Percentiles rank a stretch among this genome's conserved stretches.
These are phyloP conservation scores for Aureobasidium sp. DNA, from an alignment of 2,329 filamentous ascomycete species.

Conservation along the genomic window DNA sequence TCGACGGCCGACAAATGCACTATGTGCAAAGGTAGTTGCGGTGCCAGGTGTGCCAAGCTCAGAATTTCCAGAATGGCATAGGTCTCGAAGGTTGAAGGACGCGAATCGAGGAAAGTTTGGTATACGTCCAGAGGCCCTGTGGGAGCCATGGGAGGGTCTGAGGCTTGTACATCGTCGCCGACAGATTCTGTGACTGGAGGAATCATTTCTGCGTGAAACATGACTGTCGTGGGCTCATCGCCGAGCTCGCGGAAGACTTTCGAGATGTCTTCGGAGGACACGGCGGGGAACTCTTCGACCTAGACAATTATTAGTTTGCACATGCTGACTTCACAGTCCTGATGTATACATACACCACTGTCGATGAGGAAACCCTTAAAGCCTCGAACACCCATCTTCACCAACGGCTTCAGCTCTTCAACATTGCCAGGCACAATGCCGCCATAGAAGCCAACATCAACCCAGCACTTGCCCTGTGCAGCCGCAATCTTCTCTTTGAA, in stretches of 20 bases:
- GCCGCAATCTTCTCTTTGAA: conserved; percentile 80
- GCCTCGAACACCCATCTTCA: conserved; percentile 78
- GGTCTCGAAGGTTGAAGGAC: conserved; percentile 83
- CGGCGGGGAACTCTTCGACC: conserved; percentile 92
- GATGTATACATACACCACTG: conserved; percentile 63
- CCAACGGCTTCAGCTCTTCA: conserved; percentile 66
- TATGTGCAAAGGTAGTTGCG: conserved; percentile 79
- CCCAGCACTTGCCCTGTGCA: conserved; percentile 84
- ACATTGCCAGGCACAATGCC: conserved; percentile 88
- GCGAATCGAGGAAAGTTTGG: conserved; percentile 82
- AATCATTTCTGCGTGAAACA: conserved; percentile 99
- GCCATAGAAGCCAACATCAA: conserved; percentile 97
- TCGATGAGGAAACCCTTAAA: conserved; percentile 99
- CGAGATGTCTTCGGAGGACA: conserved; percentile 70
- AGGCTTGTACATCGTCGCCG: conserved; percentile 65
- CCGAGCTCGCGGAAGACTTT: conserved; percentile 75
- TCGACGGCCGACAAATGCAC: conserved; percentile 67
- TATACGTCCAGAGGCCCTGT: conserved; percentile 69
- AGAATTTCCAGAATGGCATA: conserved; percentile 84
- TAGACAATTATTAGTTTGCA: conserved; percentile 31
- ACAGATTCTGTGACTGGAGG: conserved; percentile 76
- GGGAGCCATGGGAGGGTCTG: conserved; percentile 58
- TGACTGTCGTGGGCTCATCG: conserved; percentile 76
- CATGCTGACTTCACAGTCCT: neutral
- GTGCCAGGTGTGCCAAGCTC: conserved; percentile 69